phyloP scores from a whole-genome alignment of 495 filamentous ascomycete genomes.

The Tuber aestivum region DNA sequence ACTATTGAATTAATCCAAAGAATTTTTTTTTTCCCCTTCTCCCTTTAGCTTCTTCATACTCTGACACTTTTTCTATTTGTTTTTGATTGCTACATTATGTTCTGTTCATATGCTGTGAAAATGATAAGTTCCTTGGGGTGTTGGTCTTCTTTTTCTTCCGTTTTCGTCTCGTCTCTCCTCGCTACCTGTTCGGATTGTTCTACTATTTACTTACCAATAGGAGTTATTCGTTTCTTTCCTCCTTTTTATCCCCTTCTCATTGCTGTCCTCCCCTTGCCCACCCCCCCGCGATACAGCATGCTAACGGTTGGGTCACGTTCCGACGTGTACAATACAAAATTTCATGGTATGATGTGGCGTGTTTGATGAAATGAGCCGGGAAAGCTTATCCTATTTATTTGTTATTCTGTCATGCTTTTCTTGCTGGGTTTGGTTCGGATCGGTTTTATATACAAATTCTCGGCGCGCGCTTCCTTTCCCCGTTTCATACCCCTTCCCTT shows the following conservation, averaged over 20 bases:
- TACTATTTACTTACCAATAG: neutral
- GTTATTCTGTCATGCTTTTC: slow-evolving; percentile 10
- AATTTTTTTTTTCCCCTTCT: neutral
- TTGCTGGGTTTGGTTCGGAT: slow-evolving; percentile 14
- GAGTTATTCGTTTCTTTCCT: neutral
- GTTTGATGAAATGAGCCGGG: slow-evolving; percentile 28
- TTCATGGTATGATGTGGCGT: slow-evolving; percentile 20
- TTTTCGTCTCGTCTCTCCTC: neutral
- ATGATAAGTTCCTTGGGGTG: neutral
- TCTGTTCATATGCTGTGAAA: neutral
- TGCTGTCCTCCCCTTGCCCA: neutral
- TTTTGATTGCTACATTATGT: neutral
- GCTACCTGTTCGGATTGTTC: neutral
- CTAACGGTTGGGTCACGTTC: neutral
- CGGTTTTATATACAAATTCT: slow-evolving; percentile 7
- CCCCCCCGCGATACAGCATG: neutral
- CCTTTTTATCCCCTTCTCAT: neutral
- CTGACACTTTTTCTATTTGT: neutral
- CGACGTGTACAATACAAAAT: neutral
- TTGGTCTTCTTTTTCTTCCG: neutral
- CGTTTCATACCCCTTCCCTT: neutral
- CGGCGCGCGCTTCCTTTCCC: neutral
- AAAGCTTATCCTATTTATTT: neutral
- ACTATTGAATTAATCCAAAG: slow-evolving; percentile 1
- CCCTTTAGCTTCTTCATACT: neutral